These are phyloP conservation scores for Phlebopus sp. DNA, from an alignment of 1,284 basidiomycete species.

Conservation along the genomic window DNA sequence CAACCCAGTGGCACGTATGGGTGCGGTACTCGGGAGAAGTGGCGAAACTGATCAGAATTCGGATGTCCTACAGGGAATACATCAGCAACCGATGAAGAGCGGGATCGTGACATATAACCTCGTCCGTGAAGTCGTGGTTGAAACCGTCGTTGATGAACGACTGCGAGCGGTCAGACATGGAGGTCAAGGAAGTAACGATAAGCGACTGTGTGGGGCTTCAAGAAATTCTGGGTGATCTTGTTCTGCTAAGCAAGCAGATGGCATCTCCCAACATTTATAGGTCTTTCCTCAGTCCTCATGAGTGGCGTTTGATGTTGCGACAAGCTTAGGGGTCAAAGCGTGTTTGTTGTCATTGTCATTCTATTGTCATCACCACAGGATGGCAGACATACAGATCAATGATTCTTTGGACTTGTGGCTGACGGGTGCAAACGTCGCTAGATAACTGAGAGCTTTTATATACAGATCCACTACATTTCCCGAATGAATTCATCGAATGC, in stretches of 20 bases:
- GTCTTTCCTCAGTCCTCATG: not conserved
- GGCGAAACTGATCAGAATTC: conserved; percentile 26
- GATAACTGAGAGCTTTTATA: too few relatives aligned
- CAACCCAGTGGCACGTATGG: conserved; percentile 25
- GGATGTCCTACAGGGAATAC: conserved; percentile 18
- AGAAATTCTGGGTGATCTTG: conserved; percentile 2
- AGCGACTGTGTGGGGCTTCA: not conserved
- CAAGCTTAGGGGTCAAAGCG: not conserved
- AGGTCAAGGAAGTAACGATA: not conserved
- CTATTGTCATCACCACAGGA: conserved; percentile 17
- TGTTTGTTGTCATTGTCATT: not conserved
- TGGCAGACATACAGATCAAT: conserved; percentile 10
- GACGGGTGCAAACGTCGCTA: too few relatives aligned
- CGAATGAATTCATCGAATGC: too few relatives aligned
- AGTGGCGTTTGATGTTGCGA: not conserved
- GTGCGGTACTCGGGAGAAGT: conserved; percentile 25
- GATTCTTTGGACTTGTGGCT: too few relatives aligned
- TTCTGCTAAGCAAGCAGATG: not conserved
- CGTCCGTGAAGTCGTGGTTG: conserved; percentile 32
- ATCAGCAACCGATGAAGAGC: conserved; percentile 8
- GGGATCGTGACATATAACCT: conserved; percentile 13
- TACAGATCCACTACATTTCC: too few relatives aligned
- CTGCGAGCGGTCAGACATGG: conserved; percentile 21
- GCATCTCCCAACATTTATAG: conserved; percentile 21
- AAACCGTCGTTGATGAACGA: conserved; percentile 19